Conservation (phyloP, 163 green algal species). For the Scenedesmus sp. region DNA sequence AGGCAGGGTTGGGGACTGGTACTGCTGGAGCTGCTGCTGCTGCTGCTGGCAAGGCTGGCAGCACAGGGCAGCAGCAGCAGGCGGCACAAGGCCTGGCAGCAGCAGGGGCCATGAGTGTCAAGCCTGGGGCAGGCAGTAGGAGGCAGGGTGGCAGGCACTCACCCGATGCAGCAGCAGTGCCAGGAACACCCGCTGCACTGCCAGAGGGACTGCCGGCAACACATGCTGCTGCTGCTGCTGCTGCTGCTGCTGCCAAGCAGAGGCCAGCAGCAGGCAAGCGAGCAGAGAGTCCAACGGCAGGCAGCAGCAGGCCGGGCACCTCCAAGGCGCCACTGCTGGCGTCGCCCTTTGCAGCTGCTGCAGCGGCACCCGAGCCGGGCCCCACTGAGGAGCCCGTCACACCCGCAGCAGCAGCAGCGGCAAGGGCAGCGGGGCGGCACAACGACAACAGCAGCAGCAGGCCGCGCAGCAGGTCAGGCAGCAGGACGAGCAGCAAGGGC, state of each 20-base stretch:
- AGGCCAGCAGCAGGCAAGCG: neutral
- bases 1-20: neutral
- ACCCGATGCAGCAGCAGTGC: neutral
- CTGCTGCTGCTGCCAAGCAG: neutral
- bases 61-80: neutral
- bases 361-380: neutral
- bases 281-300: neutral
- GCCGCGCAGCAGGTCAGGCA: neutral
- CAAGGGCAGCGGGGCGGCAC: neutral
- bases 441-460: constrained; percentile 12
- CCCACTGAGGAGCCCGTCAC: neutral
- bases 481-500: neutral
- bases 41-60: neutral
- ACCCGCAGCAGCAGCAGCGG: neutral
- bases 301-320: neutral
- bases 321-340: neutral
- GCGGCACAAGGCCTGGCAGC: neutral
- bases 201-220: neutral
- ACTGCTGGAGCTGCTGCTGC: neutral
- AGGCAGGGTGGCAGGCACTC: neutral
- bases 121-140: neutral
- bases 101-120: neutral
- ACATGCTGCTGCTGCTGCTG: neutral
- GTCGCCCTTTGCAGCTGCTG: neutral
- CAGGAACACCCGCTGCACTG: neutral